These are phyloP conservation scores for Pythium brassicae DNA, from an alignment of 352 stramenopile species.

Conservation along the genomic window DNA sequence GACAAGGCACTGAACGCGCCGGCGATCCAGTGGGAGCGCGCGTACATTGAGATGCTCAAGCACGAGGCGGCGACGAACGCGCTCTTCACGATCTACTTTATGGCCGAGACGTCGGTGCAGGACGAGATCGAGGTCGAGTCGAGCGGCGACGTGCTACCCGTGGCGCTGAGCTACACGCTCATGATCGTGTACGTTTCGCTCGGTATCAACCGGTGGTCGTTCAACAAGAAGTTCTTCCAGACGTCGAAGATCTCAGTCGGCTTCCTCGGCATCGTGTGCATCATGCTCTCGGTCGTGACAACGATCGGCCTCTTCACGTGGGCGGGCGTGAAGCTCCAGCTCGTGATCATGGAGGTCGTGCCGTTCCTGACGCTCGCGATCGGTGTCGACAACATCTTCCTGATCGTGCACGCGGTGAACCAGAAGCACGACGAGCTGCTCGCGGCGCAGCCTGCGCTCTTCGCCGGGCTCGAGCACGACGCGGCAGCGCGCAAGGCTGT, in stretches of 20 bases:
- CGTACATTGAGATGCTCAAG: slow-evolving; percentile 60
- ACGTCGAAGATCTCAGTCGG: slow-evolving; percentile 63
- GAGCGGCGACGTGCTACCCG: slow-evolving; percentile 37
- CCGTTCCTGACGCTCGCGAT: slow-evolving; percentile 66
- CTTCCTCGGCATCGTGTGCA: slow-evolving; percentile 61
- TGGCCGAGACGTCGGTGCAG: slow-evolving; percentile 48
- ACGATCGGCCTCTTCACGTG: slow-evolving; percentile 72
- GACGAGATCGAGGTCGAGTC: slow-evolving; percentile 63
- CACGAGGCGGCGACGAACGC: slow-evolving; percentile 31
- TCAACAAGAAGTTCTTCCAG: slow-evolving; percentile 50
- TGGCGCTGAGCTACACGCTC: slow-evolving; percentile 50
- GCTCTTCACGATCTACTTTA: slow-evolving; percentile 67
- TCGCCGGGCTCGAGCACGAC: slow-evolving; percentile 40
- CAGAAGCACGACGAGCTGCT: slow-evolving; percentile 41
- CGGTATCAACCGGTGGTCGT: slow-evolving; percentile 56
- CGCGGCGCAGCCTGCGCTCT: slow-evolving; percentile 40
- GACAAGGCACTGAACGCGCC: slow-evolving; percentile 40
- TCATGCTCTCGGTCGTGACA: slow-evolving; percentile 48
- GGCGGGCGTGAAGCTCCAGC: slow-evolving; percentile 53
- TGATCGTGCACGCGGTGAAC: slow-evolving; percentile 54
- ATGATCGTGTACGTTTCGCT: slow-evolving; percentile 72
- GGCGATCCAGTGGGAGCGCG: slow-evolving; percentile 63
- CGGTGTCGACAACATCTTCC: slow-evolving; percentile 66
- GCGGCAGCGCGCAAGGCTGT: slow-evolving; percentile 43
- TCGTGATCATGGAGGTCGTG: slow-evolving; percentile 71